phyloP scores from a whole-genome alignment of 768 basidiomycete species.

The Russula abietina region DNA sequence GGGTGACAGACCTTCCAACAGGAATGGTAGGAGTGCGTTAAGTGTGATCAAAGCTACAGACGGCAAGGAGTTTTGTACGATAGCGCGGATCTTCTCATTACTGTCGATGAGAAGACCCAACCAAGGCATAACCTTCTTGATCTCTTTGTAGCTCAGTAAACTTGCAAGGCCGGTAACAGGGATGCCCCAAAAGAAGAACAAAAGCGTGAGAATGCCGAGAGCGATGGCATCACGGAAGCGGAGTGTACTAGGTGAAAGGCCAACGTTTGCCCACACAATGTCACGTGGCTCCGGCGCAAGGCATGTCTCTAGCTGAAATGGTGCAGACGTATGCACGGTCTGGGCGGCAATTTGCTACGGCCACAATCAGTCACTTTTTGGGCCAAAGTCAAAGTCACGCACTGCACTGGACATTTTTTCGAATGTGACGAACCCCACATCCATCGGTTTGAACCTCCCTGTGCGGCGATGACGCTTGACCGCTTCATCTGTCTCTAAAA shows the following conservation, averaged over 20 bases:
- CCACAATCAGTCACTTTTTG: background rate
- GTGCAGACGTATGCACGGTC: constrained; percentile 66
- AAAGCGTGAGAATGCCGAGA: constrained; percentile 55
- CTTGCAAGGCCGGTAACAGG: constrained; percentile 85
- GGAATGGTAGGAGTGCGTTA: constrained; percentile 83
- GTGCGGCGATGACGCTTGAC: constrained; percentile 66
- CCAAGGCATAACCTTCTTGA: constrained; percentile 87
- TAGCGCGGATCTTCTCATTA: constrained; percentile 71
- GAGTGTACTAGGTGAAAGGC: constrained; percentile 51
- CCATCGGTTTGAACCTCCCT: constrained; percentile 76
- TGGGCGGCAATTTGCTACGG: constrained; percentile 82
- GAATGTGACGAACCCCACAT: constrained; percentile 91
- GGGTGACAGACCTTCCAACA: constrained; percentile 66
- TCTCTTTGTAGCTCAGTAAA: constrained; percentile 87
- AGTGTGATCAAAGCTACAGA: constrained; percentile 84
- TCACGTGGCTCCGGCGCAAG: constrained; percentile 92
- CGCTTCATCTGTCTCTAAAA: constrained; percentile 74
- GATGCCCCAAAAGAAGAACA: constrained; percentile 89
- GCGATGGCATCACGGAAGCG: constrained; percentile 69
- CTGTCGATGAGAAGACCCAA: constrained; percentile 77
- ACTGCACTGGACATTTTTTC: constrained; percentile 93
- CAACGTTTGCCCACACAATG: constrained; percentile 90
- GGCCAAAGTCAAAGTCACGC: constrained; percentile 28
- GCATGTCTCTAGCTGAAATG: constrained; percentile 58
- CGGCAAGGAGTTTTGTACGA: constrained; percentile 93